phyloP scores from a whole-genome alignment of 306 rosid species.

The Cyclanthera cordifolia region DNA sequence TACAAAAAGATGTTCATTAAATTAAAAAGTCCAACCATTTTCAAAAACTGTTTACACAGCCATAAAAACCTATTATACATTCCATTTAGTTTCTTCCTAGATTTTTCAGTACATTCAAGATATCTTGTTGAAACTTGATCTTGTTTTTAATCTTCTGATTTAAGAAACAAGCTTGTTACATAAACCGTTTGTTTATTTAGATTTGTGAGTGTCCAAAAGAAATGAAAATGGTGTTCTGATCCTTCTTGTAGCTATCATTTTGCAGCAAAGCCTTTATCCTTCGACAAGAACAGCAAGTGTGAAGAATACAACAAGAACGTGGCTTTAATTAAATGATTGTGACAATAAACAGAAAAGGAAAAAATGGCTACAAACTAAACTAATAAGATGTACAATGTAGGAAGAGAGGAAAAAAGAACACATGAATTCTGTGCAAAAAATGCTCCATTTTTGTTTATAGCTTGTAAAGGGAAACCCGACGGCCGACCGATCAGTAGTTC shows the following conservation, averaged over 20 bases:
- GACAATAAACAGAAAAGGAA: not conserved
- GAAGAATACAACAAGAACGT: slow-evolving; percentile 1
- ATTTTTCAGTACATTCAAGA: no score
- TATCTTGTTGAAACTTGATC: no score
- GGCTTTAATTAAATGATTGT: slow-evolving; percentile 7
- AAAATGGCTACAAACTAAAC: slow-evolving; percentile 13
- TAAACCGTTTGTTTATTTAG: no score
- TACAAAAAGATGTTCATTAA: no score
- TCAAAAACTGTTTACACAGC: no score
- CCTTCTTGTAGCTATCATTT: slow-evolving; percentile 3
- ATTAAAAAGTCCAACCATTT: no score
- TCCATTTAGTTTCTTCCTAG: no score
- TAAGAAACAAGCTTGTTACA: not conserved
- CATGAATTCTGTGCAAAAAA: slow-evolving; percentile 77
- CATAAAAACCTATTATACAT: no score
- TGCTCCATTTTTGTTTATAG: slow-evolving; percentile 53
- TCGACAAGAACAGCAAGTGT: not conserved
- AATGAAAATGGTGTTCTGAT: not conserved
- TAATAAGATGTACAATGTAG: slow-evolving; percentile 16
- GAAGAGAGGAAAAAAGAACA: slow-evolving; percentile 39
- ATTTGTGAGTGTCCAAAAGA: no score
- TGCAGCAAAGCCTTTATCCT: not conserved
- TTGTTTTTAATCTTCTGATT: not conserved
- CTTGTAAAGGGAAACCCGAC: slow-evolving; percentile 14
- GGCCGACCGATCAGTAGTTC: slow-evolving; percentile 48